A percentile compares a stretch with the other conserved stretches of the same genome.
phyloP scores from a whole-genome alignment of 2,329 filamentous ascomycete species.

The Tolypocladium ophioglossoides region DNA sequence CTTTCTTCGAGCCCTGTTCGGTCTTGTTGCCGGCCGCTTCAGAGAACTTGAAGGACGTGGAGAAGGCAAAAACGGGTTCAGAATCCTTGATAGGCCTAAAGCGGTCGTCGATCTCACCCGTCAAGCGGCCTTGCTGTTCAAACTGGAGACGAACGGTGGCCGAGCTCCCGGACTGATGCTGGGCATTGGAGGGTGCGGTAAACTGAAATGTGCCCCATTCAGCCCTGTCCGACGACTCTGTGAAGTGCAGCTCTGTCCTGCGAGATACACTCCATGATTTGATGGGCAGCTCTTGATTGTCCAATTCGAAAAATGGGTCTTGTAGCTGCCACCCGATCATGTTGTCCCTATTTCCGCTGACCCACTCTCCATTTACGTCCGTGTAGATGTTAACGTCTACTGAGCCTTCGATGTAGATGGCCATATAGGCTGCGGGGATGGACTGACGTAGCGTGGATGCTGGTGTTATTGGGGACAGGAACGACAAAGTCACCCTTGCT shows the following conservation, averaged over 20 bases:
- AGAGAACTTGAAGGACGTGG: constrained; percentile 48
- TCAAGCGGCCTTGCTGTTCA: constrained; percentile 53
- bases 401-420: constrained; percentile 56
- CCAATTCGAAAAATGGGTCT: constrained; percentile 2
- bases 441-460: constrained; percentile 72
- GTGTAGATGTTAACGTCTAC: constrained; percentile 55
- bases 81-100: constrained; percentile 66
- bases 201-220: constrained; percentile 82
- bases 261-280: constrained; percentile 59
- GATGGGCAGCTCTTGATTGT: constrained; percentile 21
- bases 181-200: constrained; percentile 55
- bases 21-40: constrained; percentile 13
- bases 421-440: constrained; percentile 73
- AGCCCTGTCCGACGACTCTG: constrained; percentile 61
- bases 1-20: constrained; percentile 6
- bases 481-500: constrained; percentile 34
- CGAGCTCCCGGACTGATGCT: constrained; percentile 63
- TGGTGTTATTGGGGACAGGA: constrained; percentile 70
- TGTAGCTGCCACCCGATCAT: constrained; percentile 59
- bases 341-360: constrained; percentile 62
- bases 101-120: constrained; percentile 53
- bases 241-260: constrained; percentile 55
- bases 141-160: constrained; percentile 56
- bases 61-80: constrained; percentile 74
- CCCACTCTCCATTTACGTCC: constrained; percentile 69